Evolutionary conservation across 2,329 filamentous ascomycete species (phyloP), one percentile per base, ranked within the genome.

Genomic region (Trichoderma asperellum): DNA sequence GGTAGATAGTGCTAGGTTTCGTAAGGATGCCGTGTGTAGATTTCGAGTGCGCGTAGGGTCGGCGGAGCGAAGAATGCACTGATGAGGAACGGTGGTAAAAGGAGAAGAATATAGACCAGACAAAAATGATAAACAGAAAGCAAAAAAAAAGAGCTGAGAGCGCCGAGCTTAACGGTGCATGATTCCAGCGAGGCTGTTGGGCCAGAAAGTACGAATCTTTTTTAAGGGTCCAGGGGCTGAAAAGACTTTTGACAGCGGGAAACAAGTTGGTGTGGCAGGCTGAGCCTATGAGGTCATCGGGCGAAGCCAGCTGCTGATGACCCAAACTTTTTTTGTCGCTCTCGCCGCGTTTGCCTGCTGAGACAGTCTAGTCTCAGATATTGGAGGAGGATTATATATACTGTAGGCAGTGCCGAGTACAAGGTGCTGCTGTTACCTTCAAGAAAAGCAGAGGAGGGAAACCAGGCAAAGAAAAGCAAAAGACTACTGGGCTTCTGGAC

Each of bases 241-340:
- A 52, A 16, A 40, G 53, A 27, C n/a, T 37, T 61, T 67, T 63
- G 65, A 68, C 65, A 68, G 47, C 64, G 55, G 34, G 32, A 53
- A n/a, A n/a, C n/a, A 24, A 32, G 47, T 53, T 66, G 63, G 64
- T 58, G 64, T 59, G 32, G 34, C 55, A 11, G 18, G 24, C 18
- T 61, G 56, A 63, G 49, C 49, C 68, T 69, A 69, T 69, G 68
- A 69, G 61, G 68, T 69, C 68, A 69, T 69, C 40, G 67, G 64
- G n/a, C 37, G 34, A 47, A 14, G 52, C 49, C 55, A 49, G 64
- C 64, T 59, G 53, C 35, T 14, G 37, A 58, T 57, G 53, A 12
- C 34, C 34, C n/a, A 55, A 64, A 56, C 61, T n/a, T 24, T 67
- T 58, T 59, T 14, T 24, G 4, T 67, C 53, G 47, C 43, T 34